Percentiles rank a stretch among this genome's conserved stretches.
Evolutionary conservation across 148 eudicot genomes (phyloP).

Genomic region (Oxyria digyna): DNA sequence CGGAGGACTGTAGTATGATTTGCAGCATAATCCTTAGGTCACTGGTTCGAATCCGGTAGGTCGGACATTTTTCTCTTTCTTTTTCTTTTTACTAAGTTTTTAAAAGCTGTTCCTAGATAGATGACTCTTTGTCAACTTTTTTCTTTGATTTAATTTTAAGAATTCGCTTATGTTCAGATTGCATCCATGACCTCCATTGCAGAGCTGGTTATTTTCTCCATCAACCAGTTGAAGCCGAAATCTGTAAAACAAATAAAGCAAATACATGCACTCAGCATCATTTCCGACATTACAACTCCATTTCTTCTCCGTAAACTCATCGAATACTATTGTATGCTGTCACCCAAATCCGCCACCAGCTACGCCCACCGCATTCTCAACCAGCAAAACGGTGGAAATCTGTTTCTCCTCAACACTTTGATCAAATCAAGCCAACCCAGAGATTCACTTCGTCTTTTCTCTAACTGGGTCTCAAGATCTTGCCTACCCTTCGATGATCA

Average conservation of each 20-base stretch:
- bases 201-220: constrained; percentile 8
- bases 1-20: too few species aligned
- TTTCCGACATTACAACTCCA: constrained; percentile 22
- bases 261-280: constrained; percentile 34
- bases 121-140: too few species aligned
- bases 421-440: constrained; percentile 42
- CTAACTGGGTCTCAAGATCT: constrained; percentile 31
- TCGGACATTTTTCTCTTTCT: too few species aligned
- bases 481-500: constrained; percentile 24
- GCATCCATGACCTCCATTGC: background rate
- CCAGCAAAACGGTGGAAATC: constrained; percentile 11
- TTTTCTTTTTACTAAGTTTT: too few species aligned
- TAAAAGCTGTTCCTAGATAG: too few species aligned
- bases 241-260: constrained; percentile 22
- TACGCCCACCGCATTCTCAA: constrained; percentile 29
- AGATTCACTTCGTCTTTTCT: constrained; percentile 29
- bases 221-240: constrained; percentile 14
- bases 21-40: too few species aligned
- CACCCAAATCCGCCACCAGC: constrained; percentile 12
- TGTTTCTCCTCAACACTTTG: constrained; percentile 32
- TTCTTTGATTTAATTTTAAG: too few species aligned
- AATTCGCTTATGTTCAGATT: background rate
- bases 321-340: constrained; percentile 19
- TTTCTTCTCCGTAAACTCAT: constrained; percentile 22
- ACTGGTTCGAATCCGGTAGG: too few species aligned